A percentile compares a stretch with the other conserved stretches of the same genome.
phyloP scores from a whole-genome alignment of 176 grass and related monocot species.

The Poa annua region DNA sequence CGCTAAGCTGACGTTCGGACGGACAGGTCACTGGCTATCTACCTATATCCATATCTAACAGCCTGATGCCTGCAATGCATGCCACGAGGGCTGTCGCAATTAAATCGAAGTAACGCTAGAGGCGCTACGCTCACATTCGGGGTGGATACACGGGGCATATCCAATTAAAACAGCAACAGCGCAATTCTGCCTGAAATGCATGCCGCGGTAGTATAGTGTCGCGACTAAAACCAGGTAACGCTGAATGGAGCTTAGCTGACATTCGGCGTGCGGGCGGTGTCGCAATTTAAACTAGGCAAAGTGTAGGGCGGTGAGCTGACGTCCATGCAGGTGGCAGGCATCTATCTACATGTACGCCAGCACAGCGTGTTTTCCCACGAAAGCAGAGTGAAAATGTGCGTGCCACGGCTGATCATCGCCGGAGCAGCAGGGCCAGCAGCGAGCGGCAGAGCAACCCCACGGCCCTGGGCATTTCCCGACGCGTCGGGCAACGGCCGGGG shows the following conservation, averaged over 20 bases:
- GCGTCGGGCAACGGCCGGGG: not conserved
- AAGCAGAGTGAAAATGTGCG: slow-evolving; percentile 4
- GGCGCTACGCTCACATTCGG: too few species aligned
- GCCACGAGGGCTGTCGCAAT: not conserved
- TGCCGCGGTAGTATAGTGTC: not conserved
- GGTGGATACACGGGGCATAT: too few species aligned
- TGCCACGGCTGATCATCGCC: not conserved
- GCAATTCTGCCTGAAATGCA: not conserved
- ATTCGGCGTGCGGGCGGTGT: not conserved
- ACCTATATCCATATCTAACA: not conserved
- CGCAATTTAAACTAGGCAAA: not conserved
- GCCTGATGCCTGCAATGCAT: not conserved
- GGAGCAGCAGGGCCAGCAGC: not conserved
- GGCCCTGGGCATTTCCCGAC: not conserved
- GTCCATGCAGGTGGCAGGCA: too few species aligned
- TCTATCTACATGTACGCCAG: too few species aligned
- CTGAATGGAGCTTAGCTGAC: not conserved
- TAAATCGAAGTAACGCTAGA: not conserved
- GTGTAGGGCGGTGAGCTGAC: too few species aligned
- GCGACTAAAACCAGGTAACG: not conserved
- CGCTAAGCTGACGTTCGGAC: not conserved
- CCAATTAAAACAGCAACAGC: not conserved
- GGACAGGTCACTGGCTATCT: not conserved
- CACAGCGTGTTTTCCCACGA: not conserved
- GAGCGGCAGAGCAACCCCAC: not conserved